A percentile compares a stretch with the other conserved stretches of the same genome.
phyloP scores from a whole-genome alignment of 345 rosid species.

The Turritis glabra region DNA sequence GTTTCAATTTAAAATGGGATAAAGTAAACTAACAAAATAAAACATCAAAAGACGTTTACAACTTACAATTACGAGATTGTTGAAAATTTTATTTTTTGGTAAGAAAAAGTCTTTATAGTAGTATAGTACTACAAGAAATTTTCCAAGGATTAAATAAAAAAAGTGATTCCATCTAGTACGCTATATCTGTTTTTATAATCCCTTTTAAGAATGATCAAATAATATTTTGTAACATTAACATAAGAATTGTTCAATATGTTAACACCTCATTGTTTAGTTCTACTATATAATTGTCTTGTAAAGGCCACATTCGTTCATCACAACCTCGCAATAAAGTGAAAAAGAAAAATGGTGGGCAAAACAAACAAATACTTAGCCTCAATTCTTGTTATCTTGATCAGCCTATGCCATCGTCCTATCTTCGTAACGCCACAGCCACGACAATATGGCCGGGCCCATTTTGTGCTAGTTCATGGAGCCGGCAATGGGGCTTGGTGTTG shows the following conservation, averaged over 20 bases:
- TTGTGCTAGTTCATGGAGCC: constrained; percentile 28
- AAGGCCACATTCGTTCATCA: constrained; percentile 19
- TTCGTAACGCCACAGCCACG: background rate
- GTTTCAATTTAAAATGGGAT: background rate
- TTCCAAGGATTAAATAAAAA: background rate
- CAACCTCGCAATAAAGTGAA: background rate
- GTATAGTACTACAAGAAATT: background rate
- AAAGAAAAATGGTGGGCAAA: constrained; percentile 17
- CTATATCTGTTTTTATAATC: constrained; percentile 16
- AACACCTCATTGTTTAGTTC: constrained; percentile 7
- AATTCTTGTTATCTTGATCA: constrained; percentile 10
- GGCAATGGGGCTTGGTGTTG: constrained; percentile 32
- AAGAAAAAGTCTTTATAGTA: background rate
- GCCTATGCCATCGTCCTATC: background rate
- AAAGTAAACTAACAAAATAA: background rate
- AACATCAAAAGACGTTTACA: background rate
- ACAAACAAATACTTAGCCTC: constrained; percentile 8
- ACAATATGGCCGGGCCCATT: constrained; percentile 9
- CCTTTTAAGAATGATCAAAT: background rate
- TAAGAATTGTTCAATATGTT: constrained; percentile 27
- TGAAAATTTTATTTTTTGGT: background rate
- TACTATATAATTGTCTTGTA: background rate
- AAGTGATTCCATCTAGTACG: constrained; percentile 7
- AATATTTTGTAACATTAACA: constrained; percentile 22
- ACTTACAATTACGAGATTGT: background rate